Percentiles rank a stretch among this genome's conserved stretches.
Evolutionary conservation across 2,329 filamentous ascomycete genomes (phyloP).

Genomic region (Claviceps quebecensis): DNA sequence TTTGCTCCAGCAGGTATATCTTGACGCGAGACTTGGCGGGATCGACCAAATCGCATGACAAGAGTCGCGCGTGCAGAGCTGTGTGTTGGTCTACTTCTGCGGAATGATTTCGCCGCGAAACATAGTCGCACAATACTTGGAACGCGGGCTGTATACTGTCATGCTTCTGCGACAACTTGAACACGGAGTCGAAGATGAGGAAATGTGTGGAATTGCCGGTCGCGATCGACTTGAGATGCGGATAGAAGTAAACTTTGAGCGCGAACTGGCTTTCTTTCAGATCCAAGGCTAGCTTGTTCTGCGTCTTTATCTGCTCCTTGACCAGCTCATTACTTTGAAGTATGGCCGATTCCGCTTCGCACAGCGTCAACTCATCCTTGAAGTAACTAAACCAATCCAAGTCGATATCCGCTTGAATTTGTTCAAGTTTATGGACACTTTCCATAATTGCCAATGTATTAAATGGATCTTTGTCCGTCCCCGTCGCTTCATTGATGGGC

Average conservation of each 20-base stretch:
- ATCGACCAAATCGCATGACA: too few relatives aligned
- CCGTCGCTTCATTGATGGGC: not conserved
- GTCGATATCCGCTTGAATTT: not conserved
- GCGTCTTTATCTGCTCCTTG: not conserved
- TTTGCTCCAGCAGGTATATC: too few relatives aligned
- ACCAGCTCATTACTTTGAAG: not conserved
- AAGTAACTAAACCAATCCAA: slow-evolving; percentile 1
- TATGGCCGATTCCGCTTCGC: not conserved
- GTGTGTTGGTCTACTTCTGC: too few relatives aligned
- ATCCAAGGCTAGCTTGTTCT: not conserved
- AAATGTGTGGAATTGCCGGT: not conserved
- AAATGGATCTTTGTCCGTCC: not conserved
- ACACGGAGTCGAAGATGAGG: slow-evolving; percentile 1
- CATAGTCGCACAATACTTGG: not conserved
- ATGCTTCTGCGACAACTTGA: not conserved
- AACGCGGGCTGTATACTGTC: not conserved
- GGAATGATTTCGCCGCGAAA: too few relatives aligned
- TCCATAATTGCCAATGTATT: not conserved
- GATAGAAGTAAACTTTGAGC: not conserved
- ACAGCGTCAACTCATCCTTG: not conserved
- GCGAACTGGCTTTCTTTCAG: not conserved
- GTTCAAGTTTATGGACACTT: not conserved
- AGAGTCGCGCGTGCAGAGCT: too few relatives aligned
- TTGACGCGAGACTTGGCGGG: too few relatives aligned
- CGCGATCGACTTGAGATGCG: not conserved